A percentile compares a stretch with the other conserved stretches of the same genome.
phyloP scores from a whole-genome alignment of 2,329 filamentous ascomycete genomes.

The Aspergillus sp. region DNA sequence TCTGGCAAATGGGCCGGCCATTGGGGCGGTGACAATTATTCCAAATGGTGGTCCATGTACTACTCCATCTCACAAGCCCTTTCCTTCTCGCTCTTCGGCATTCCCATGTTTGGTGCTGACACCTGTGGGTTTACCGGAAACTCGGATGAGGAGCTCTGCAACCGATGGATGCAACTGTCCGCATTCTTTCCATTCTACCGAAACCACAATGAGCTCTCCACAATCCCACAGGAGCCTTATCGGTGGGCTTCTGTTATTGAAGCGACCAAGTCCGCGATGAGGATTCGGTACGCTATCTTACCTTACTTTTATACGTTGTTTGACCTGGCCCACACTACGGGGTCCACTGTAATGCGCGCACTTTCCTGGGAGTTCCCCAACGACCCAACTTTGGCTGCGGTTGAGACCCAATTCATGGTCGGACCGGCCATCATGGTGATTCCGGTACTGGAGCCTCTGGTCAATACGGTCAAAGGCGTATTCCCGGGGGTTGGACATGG shows the following conservation, averaged over 20 bases:
- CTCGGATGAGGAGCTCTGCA: constrained; percentile 68
- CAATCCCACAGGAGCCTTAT: constrained; percentile 70
- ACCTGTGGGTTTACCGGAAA: constrained; percentile 72
- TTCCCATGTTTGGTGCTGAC: constrained; percentile 75
- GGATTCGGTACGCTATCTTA: constrained; percentile 68
- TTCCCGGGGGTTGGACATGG: constrained; percentile 66
- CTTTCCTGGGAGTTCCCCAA: constrained; percentile 73
- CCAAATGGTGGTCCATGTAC: constrained; percentile 72
- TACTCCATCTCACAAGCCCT: constrained; percentile 77
- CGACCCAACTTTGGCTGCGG: constrained; percentile 66
- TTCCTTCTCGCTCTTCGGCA: constrained; percentile 71
- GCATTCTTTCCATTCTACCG: constrained; percentile 79
- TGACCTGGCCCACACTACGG: constrained; percentile 64
- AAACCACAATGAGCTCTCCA: constrained; percentile 69
- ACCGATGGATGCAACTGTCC: constrained; percentile 70
- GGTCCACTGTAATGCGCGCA: constrained; percentile 71
- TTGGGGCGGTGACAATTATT: constrained; percentile 77
- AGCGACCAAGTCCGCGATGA: constrained; percentile 67
- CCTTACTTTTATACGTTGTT: constrained; percentile 78
- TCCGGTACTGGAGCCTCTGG: constrained; percentile 64
- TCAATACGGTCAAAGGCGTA: constrained; percentile 64
- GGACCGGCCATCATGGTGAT: constrained; percentile 66
- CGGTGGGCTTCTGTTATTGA: constrained; percentile 66
- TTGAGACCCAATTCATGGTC: constrained; percentile 72
- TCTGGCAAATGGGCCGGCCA: constrained; percentile 75